A percentile compares a stretch with the other conserved stretches of the same genome.
Evolutionary conservation across 306 rosid species (phyloP).

Genomic region (Pterocarpus santalinus): DNA sequence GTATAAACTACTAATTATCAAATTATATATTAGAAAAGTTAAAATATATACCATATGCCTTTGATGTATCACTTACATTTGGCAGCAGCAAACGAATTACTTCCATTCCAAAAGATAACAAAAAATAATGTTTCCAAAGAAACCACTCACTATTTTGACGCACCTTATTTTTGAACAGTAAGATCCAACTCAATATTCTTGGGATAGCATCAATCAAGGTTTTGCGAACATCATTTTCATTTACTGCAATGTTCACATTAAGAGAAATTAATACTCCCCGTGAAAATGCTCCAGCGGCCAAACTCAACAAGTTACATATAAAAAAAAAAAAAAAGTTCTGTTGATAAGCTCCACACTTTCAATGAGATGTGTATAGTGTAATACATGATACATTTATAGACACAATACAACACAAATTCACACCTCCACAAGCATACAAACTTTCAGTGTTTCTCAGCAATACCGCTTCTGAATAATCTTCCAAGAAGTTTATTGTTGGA

Average conservation of each 20-base stretch:
- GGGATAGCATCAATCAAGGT: slow-evolving; percentile 79
- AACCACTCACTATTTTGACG: slow-evolving; percentile 29
- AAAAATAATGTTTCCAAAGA: slow-evolving; percentile 22
- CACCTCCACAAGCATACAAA: slow-evolving; percentile 93
- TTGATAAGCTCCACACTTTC: slow-evolving; percentile 31
- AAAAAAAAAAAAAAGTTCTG: not conserved
- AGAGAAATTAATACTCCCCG: slow-evolving; percentile 28
- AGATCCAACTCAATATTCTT: slow-evolving; percentile 76
- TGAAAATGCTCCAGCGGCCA: slow-evolving; percentile 36
- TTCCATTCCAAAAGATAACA: slow-evolving; percentile 3
- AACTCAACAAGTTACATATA: slow-evolving; percentile 5
- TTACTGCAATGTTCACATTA: slow-evolving; percentile 59
- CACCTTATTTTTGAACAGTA: slow-evolving; percentile 73
- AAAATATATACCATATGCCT: not conserved
- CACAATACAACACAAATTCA: slow-evolving; percentile 16
- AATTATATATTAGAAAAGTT: slow-evolving; percentile 20
- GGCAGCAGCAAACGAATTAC: slow-evolving; percentile 23
- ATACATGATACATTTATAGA: slow-evolving; percentile 13
- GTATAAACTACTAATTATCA: not conserved
- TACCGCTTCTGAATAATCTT: slow-evolving; percentile 69
- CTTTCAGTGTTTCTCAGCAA: slow-evolving; percentile 78
- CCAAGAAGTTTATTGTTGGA: slow-evolving; percentile 69
- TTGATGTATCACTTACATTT: slow-evolving; percentile 7
- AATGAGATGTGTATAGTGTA: slow-evolving; percentile 29
- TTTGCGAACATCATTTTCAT: slow-evolving; percentile 70